Evolutionary conservation across 192 early-diverging fungal species (phyloP), one percentile per base, ranked within the genome.

Genomic region (Mycoemilia scoparia): DNA sequence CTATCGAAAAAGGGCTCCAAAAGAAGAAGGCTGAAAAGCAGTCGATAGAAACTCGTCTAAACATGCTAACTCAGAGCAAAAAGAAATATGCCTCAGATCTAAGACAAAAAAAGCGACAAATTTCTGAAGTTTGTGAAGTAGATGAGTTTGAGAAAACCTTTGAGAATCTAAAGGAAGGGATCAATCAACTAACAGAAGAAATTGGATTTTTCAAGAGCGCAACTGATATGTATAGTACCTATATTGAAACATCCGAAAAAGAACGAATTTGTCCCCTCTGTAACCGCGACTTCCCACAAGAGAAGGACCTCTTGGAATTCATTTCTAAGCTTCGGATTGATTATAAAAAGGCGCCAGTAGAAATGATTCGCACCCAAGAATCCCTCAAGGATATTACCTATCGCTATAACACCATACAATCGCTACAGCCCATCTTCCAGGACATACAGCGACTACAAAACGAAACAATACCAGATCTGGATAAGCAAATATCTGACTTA

Each of bases 211-310:
- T 58, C 30, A 55, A 56, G 37, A 71, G 73, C 49, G 71, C 62
- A 10, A 38, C 52, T 23, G 45, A 56, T 2, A 65, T 85, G 55
- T 88, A 84, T 41, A 41, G 24, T 12, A 62, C 72, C 3, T 88
- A 75, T 30, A 48, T 81, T n/a, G 40, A 47, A 9, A 66, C 74
- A 41, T 65, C 71, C n/a, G 47, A 84, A 33, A 53, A 50, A 9
- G 60, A 57, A 24, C 67, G 78, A 21, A 49, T 64, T 16, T 96
- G 91, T 35, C 82, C 88, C 7, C 61, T 96, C 4, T 96, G 91
- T 49, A 52, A 52, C 10, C 73, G 84, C n/a, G 57, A 54, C 0
- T 93, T 89, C 55, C 51, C 50, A n/a, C 40, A 37, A 23, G 49
- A 66, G 8, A 36, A 54, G 5, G 82, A 61, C 33, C 52, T 55